Base-by-base conservation (phyloP, 805 yeast species). In the Yamadazyma paraphyllophila region DNA sequence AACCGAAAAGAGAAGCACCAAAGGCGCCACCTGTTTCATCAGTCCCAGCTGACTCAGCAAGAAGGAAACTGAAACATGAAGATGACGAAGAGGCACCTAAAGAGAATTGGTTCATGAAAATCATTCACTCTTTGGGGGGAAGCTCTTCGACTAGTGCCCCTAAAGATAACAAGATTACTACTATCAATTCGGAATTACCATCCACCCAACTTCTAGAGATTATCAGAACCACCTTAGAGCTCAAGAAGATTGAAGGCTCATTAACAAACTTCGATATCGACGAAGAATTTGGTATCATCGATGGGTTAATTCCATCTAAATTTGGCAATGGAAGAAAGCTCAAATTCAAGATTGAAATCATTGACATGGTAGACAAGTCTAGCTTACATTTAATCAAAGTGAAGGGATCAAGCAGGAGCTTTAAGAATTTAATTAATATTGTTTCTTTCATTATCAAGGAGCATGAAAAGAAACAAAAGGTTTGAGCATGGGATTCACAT, bases 231-330 rank as follows among this genome's bases (percentile, higher is more conserved):
- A 76, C 76, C 7, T 58, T 78, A 43, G 69, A 67, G 49, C 58
- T 77, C 55, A 75, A 76, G 53, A 61, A 67, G 44, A 67, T 74
- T 43, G 82, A 78, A 56, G 82, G 82, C 0, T 67, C 81, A 2
- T 66, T 78, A 9, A 58, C 62, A 13, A 62, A 65, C 20, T 72
- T 71, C 11, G 67, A 66, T 2, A 61, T 75, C 32, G 75, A 69
- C 46, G 76, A 73, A 43, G 73, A 67, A 44, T 67, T 69, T 49
- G 71, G 76, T 4, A 51, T 66, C 12, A 68, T 78, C 15, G 66
- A 65, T 47, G 81, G 81, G 2, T 61, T 66, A 13, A 68, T 78
- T 12, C 80, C 82, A n/a, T 57, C 75, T 11, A 65, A 66, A 33
- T 74, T 61, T 52, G 71, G 78, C 2, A 57, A 63, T 38, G 77